phyloP scores from a whole-genome alignment of 1,284 basidiomycete genomes.

The Boletus semigastroideus region DNA sequence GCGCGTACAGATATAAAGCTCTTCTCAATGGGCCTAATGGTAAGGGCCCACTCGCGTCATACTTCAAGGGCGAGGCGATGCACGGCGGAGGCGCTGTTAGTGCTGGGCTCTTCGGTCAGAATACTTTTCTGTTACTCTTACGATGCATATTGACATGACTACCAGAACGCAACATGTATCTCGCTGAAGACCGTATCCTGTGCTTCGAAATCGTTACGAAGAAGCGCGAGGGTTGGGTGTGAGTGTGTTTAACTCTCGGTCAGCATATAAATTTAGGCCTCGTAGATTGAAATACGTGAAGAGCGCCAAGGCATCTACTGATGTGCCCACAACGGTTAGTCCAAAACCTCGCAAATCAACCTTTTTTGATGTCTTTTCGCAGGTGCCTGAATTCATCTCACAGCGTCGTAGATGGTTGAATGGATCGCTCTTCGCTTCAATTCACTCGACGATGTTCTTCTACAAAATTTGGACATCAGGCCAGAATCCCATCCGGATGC shows the following conservation, averaged over 20 bases:
- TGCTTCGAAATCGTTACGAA: slow-evolving; percentile 99
- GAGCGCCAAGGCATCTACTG: slow-evolving; percentile 85
- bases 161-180: slow-evolving; percentile 83
- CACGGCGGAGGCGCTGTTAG: slow-evolving; percentile 57
- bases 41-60: slow-evolving; percentile 84
- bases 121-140: not conserved
- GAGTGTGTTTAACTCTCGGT: slow-evolving; percentile 33
- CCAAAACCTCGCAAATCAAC: not conserved
- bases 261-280: slow-evolving; percentile 9
- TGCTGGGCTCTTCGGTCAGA: slow-evolving; percentile 68
- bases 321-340: slow-evolving; percentile 75
- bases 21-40: slow-evolving; percentile 80
- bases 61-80: slow-evolving; percentile 92
- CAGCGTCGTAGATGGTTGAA: slow-evolving; percentile 91
- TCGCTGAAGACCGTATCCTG: slow-evolving; percentile 91
- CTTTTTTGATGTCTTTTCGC: slow-evolving; percentile 1
- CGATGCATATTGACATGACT: slow-evolving; percentile 8
- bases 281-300: slow-evolving; percentile 85
- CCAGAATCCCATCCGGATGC: slow-evolving; percentile 83
- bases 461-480: slow-evolving; percentile 90
- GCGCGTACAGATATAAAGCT: slow-evolving; percentile 87
- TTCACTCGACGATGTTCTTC: slow-evolving; percentile 84
- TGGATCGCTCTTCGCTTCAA: slow-evolving; percentile 82
- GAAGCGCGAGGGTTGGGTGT: slow-evolving; percentile 80
- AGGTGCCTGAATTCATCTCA: slow-evolving; percentile 86